A percentile compares a stretch with the other conserved stretches of the same genome.
Evolutionary conservation across 768 basidiomycete genomes (phyloP).

Genomic region (Baorangia bicolor): DNA sequence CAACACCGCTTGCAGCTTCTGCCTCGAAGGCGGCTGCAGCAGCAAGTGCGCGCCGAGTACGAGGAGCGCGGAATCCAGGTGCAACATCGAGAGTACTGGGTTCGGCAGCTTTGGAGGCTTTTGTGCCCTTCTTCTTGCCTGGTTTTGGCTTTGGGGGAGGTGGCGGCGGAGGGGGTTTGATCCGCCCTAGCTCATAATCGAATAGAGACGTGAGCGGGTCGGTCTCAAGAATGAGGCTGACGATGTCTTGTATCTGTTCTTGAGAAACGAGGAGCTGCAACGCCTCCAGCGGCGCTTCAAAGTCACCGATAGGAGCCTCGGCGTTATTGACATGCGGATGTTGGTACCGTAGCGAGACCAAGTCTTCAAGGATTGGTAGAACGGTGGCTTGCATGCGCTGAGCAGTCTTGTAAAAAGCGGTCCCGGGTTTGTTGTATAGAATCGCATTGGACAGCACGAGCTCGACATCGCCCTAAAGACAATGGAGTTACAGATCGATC

Average conservation of each 20-base stretch:
- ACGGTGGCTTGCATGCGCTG: slow-evolving; percentile 51
- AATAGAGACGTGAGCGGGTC: slow-evolving; percentile 69
- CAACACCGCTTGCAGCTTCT: slow-evolving; percentile 28
- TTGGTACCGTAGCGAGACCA: slow-evolving; percentile 17
- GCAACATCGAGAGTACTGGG: slow-evolving; percentile 36
- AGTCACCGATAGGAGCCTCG: slow-evolving; percentile 52
- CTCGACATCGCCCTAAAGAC: slow-evolving; percentile 66
- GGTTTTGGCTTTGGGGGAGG: slow-evolving; percentile 46
- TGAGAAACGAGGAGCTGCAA: slow-evolving; percentile 55
- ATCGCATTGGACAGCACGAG: slow-evolving; percentile 87
- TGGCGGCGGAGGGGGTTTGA: slow-evolving; percentile 61
- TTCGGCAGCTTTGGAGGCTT: slow-evolving; percentile 19
- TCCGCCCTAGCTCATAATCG: slow-evolving; percentile 59
- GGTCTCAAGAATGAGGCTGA: slow-evolving; percentile 53
- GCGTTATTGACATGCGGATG: slow-evolving; percentile 10
- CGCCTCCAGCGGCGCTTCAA: slow-evolving; percentile 65
- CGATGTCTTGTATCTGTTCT: slow-evolving; percentile 51
- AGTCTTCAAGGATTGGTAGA: slow-evolving; percentile 36
- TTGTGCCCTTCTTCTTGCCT: slow-evolving; percentile 39
- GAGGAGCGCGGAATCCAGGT: slow-evolving; percentile 48
- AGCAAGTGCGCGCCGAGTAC: slow-evolving; percentile 46
- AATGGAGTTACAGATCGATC: background rate
- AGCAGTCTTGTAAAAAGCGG: slow-evolving; percentile 68
- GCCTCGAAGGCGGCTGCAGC: slow-evolving; percentile 45
- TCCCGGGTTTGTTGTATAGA: slow-evolving; percentile 79